These are phyloP conservation scores for Tolypocladium paradoxum DNA, from an alignment of 2,329 filamentous ascomycete species.

Conservation along the genomic window DNA sequence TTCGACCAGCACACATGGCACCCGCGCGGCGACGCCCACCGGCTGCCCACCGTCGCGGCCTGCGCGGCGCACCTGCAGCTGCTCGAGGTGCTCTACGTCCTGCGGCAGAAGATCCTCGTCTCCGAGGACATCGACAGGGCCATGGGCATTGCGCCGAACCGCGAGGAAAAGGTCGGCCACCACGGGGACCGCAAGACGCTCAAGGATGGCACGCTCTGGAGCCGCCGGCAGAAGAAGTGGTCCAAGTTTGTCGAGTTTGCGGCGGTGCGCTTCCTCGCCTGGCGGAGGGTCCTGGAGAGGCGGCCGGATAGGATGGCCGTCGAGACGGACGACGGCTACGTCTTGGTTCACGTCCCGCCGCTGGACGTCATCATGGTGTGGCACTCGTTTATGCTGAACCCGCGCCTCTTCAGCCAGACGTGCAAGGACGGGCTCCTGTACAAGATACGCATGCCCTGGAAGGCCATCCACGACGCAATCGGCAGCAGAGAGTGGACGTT, in stretches of 20 bases:
- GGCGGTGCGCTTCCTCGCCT: slow-evolving; percentile 14
- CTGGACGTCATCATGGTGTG: slow-evolving; percentile 25
- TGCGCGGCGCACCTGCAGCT: slow-evolving; percentile 51
- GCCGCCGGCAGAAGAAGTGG: slow-evolving; percentile 14
- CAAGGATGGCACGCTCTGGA: slow-evolving; percentile 9
- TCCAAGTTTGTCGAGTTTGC: slow-evolving; percentile 14
- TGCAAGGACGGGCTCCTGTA: slow-evolving; percentile 8
- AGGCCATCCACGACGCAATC: slow-evolving; percentile 7
- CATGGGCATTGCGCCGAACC: slow-evolving; percentile 7
- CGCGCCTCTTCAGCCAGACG: slow-evolving; percentile 8
- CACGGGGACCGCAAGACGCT: slow-evolving; percentile 10
- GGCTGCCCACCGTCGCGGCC: slow-evolving; percentile 10
- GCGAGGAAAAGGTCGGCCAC: slow-evolving; percentile 6
- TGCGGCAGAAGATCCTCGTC: slow-evolving; percentile 25
- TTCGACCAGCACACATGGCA: not conserved
- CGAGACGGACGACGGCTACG: not conserved
- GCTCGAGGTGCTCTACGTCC: slow-evolving; percentile 42
- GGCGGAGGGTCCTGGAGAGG: slow-evolving; percentile 7
- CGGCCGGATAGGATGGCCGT: not conserved
- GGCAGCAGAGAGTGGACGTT: slow-evolving; percentile 8
- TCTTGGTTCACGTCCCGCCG: slow-evolving; percentile 9
- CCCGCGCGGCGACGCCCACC: not conserved
- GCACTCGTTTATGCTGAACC: slow-evolving; percentile 25
- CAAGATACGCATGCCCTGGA: slow-evolving; percentile 10
- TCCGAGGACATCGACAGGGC: slow-evolving; percentile 9